Evolutionary conservation across 805 yeast species (phyloP).

Genomic region (Candida silvicultrix): DNA sequence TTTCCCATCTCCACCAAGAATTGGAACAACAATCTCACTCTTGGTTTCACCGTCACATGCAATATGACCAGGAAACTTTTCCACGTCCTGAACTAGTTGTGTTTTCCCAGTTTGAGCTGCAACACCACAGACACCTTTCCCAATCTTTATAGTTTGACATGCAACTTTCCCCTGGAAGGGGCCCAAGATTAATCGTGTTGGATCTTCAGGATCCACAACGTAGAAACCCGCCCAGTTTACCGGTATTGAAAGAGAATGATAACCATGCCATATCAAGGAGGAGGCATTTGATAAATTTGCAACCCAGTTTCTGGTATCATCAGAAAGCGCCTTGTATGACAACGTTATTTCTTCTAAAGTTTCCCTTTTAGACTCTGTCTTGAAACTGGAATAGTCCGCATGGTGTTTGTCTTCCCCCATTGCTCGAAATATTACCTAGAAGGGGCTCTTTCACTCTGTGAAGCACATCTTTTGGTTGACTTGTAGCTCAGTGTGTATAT

Average conservation of each 20-base stretch:
- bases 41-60: constrained; percentile 96
- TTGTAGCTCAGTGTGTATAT: too few relatives aligned
- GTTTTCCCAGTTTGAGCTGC: constrained; percentile 59
- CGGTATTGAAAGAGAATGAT: constrained; percentile 49
- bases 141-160: constrained; percentile 74
- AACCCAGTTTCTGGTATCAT: constrained; percentile 75
- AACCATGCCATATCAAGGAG: constrained; percentile 84
- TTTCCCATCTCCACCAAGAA: constrained; percentile 34
- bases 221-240: constrained; percentile 93
- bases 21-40: constrained; percentile 91
- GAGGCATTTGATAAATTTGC: constrained; percentile 84
- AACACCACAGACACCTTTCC: constrained; percentile 88
- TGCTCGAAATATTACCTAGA: neutral
- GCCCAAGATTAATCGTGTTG: constrained; percentile 58
- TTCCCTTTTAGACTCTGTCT: constrained; percentile 36
- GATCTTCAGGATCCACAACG: constrained; percentile 31
- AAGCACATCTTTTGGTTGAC: too few relatives aligned
- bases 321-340: constrained; percentile 60
- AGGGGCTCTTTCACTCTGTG: too few relatives aligned
- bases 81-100: constrained; percentile 75
- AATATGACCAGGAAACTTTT: constrained; percentile 82
- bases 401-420: constrained; percentile 40
- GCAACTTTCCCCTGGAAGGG: constrained; percentile 98
- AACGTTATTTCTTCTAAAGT: constrained; percentile 49
- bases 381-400: constrained; percentile 67